These are phyloP conservation scores for Camelina laxa DNA, from an alignment of 345 rosid species.

Conservation along the genomic window DNA sequence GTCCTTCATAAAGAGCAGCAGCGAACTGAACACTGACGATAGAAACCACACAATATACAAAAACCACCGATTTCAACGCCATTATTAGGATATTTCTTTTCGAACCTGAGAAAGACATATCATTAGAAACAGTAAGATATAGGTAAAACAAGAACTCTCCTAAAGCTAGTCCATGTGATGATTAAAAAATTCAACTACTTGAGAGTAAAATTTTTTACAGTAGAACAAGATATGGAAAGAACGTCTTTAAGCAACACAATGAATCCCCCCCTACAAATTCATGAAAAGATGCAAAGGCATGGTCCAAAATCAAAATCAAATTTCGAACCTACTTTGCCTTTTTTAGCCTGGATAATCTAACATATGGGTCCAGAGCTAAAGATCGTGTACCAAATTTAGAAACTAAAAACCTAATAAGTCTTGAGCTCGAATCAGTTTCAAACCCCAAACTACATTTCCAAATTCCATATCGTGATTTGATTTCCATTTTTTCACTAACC, in stretches of 20 bases:
- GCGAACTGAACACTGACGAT: slow-evolving; percentile 48
- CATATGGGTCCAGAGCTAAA: slow-evolving; percentile 5
- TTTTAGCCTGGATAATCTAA: slow-evolving; percentile 7
- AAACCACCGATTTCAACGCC: slow-evolving; percentile 51
- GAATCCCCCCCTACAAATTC: not conserved
- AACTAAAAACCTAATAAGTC: slow-evolving; percentile 35
- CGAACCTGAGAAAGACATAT: slow-evolving; percentile 22
- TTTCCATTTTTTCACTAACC: not conserved
- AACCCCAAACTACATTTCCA: slow-evolving; percentile 12
- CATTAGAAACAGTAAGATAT: slow-evolving; percentile 21
- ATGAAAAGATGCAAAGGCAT: slow-evolving; percentile 20
- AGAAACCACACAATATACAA: slow-evolving; percentile 49
- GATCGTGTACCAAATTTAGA: slow-evolving; percentile 24
- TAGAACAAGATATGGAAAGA: slow-evolving; percentile 6
- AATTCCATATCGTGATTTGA: not conserved
- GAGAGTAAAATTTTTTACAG: not conserved
- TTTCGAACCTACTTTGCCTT: not conserved
- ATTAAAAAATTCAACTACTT: slow-evolving; percentile 10
- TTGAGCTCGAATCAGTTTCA: no score
- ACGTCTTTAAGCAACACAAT: not conserved
- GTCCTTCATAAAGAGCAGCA: slow-evolving; percentile 44
- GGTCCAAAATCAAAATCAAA: not conserved
- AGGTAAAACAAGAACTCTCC: not conserved
- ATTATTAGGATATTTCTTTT: slow-evolving; percentile 20
- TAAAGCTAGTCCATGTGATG: slow-evolving; percentile 15